Evolutionary conservation across 192 early-diverging fungal species (phyloP), one percentile per base, ranked within the genome.

Genomic region (Gigaspora rosea): DNA sequence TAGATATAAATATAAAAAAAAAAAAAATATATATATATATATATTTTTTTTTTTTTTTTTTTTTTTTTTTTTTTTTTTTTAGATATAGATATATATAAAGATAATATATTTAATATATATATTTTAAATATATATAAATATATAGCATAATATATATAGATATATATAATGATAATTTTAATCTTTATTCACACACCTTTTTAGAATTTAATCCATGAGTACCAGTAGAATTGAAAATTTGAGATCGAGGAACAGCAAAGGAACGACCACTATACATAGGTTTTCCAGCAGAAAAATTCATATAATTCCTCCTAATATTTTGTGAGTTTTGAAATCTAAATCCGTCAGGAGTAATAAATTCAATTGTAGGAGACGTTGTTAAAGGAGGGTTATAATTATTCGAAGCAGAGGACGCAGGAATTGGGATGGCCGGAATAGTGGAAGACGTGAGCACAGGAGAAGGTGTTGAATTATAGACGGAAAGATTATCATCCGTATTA

Each of bases 371-470:
- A 10, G 41, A 12, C 47, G 67, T 32, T 0, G 20, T 69, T 49
- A 27, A n/a, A 13, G 72, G 8, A 48, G 22, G 15, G 11, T 48
- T 73, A 54, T 50, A 41, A 57, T 22, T 15, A 12, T 18, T 49
- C 10, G 56, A 18, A 47, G 72, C 8, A 32, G 58, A 72, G 10
- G 54, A 13, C 9, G 18, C 6, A 6, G 75, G 75, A 20, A 76
- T 76, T 67, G 75, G 75, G 22, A 76, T 76, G 22, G 75, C 75
- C 48, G 59, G 27, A 20, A 62, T 57, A 1, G 63, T 76, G 0
- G 48, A 15, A 36, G 62, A 67, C 36, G 75, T 18, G 1, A 66
- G 47, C 18, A 76, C 75, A 20, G 75, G 75, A 2, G 75, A 76
- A 36, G 75, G 22, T 0, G 75, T 56, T 76, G 63, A 76, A 3